Conservation (phyloP, 176 grass and related monocot genomes). For the Musa troglodytarum region DNA sequence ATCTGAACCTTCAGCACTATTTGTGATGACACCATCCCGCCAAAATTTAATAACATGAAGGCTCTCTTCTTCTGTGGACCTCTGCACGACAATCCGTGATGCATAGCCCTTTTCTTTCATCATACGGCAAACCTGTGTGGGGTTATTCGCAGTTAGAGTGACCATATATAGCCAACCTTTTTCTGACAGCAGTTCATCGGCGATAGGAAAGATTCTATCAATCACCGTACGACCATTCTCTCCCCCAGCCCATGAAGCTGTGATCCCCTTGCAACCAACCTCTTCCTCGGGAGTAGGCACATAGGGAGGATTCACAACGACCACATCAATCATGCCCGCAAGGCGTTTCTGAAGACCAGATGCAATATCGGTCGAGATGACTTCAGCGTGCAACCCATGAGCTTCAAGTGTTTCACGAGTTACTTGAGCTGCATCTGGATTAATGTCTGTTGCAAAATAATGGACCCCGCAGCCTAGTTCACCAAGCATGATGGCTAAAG, state of each 20-base stretch:
- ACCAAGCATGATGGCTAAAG: constrained; percentile 78
- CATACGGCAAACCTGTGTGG: constrained; percentile 56
- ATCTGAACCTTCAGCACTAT: constrained; percentile 17
- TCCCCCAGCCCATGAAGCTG: constrained; percentile 90
- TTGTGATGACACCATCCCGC: constrained; percentile 26
- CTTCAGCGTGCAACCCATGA: constrained; percentile 70
- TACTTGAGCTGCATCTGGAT: constrained; percentile 56
- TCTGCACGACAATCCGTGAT: constrained; percentile 70
- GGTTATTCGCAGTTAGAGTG: constrained; percentile 77
- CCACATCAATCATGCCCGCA: constrained; percentile 60
- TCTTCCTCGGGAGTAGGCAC: constrained; percentile 89
- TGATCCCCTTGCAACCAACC: constrained; percentile 62
- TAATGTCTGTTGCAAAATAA: constrained; percentile 89
- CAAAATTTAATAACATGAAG: constrained; percentile 92
- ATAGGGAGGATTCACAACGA: constrained; percentile 89
- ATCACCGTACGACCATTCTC: constrained; percentile 78
- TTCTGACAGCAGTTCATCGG: constrained; percentile 55
- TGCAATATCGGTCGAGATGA: constrained; percentile 63
- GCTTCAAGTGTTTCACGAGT: constrained; percentile 66
- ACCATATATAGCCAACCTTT: constrained; percentile 87
- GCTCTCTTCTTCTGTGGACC: constrained; percentile 91
- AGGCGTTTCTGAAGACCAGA: constrained; percentile 67
- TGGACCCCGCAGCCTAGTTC: constrained; percentile 50
- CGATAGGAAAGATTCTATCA: constrained; percentile 64
- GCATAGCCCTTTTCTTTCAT: constrained; percentile 83